Base-by-base conservation (phyloP, 257 asterid genomes). In the Plectranthus barbatus region DNA sequence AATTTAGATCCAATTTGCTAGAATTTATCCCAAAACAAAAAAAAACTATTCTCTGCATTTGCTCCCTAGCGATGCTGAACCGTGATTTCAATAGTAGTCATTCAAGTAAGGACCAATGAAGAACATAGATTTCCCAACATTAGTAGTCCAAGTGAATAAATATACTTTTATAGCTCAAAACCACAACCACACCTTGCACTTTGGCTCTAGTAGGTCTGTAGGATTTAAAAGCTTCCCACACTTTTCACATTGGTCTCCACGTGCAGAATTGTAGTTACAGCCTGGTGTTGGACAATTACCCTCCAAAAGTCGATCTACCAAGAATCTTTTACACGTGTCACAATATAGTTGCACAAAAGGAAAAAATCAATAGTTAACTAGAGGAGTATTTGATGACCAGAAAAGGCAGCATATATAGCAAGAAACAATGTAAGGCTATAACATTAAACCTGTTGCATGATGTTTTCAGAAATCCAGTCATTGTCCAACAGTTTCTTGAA, bases 201-300 rank as follows among this genome's bases (percentile, higher is more conserved):
- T 91, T 19, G 95, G 96, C 17, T 88, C 83, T 47, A 77, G 36
- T n/a, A 91, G 74, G 61, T 86, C 95, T 15, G 92, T 84, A 49
- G 98, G 92, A 76, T 88, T 84, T 60, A 91, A 73, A 60, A 88
- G 93, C 82, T 91, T 83, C 68, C 87, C 85, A 44, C 98, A 91
- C 54, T 80, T 86, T 57, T 88, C 98, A 60, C 98, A 91, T 79
- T 91, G 98, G 78, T 91, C 96, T 26, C 98, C 98, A 56, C 98
- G 84, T 7, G 98, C 96, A 67, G 98, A 83, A 66, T 80, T 92
- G 54, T 88, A 83, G 72, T 80, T 76, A 69, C 96, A 91, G 62
- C 76, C 87, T 17, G 84, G 84, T 14, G 84, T 80, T 2, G 98
- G 98, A 74, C 98, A 91, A 60, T 0, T 71, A 56, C 98, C 98